phyloP scores from a whole-genome alignment of 331 rosid species.

The Malus hybrid region DNA sequence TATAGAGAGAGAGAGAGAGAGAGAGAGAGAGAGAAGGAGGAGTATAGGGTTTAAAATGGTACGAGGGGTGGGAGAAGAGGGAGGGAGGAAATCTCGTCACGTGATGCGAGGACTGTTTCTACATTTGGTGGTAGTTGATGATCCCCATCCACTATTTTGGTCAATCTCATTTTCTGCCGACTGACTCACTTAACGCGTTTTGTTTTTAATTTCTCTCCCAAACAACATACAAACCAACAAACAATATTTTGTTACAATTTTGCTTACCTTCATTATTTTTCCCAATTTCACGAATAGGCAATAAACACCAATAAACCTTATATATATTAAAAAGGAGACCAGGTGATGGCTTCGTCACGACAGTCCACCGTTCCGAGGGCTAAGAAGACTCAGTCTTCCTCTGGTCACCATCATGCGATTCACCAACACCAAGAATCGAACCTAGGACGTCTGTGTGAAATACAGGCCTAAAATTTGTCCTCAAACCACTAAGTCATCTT shows the following conservation, averaged over 20 bases:
- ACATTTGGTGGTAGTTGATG: background rate
- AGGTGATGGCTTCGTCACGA: too few relatives aligned
- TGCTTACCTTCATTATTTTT: background rate
- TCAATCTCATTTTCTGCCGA: background rate
- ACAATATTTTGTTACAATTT: background rate
- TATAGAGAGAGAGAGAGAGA: background rate
- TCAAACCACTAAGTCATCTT: too few relatives aligned
- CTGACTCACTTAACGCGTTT: background rate
- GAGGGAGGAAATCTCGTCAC: conserved; percentile 1
- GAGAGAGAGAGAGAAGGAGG: background rate
- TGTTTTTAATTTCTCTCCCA: background rate
- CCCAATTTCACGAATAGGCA: too few relatives aligned
- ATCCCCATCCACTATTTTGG: background rate
- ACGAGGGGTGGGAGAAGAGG: background rate
- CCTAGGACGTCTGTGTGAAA: too few relatives aligned
- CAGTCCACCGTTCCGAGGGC: rapidly evolving
- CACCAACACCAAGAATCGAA: too few relatives aligned
- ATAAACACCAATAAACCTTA: too few relatives aligned
- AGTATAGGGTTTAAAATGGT: background rate
- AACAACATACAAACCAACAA: background rate
- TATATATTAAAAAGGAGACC: too few relatives aligned
- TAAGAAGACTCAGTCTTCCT: too few relatives aligned
- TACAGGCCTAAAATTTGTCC: too few relatives aligned
- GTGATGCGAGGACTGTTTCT: conserved; percentile 10
- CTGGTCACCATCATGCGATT: too few relatives aligned